These are phyloP conservation scores for Tilletia indica DNA, from an alignment of 1,284 basidiomycete species.

Conservation along the genomic window DNA sequence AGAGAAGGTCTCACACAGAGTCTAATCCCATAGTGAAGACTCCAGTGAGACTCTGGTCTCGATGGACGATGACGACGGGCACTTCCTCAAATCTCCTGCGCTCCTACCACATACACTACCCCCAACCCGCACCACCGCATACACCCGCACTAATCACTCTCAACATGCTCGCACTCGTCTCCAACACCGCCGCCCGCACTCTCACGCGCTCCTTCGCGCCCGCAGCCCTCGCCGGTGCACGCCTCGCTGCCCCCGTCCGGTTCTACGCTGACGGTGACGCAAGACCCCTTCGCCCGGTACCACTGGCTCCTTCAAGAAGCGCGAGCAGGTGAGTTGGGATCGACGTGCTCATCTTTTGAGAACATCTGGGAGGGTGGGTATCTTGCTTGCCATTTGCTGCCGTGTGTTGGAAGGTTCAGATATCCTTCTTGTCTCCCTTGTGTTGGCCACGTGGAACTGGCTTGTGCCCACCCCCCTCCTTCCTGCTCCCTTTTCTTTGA, in stretches of 20 bases:
- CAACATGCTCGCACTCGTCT: conserved; percentile 36
- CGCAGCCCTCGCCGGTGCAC: conserved; percentile 21
- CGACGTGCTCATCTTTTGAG: neutral
- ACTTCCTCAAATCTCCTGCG: too few relatives aligned
- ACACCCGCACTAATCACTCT: conserved; percentile 9
- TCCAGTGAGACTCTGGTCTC: too few relatives aligned
- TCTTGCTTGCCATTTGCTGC: neutral
- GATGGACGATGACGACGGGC: too few relatives aligned
- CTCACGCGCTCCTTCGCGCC: conserved; percentile 27
- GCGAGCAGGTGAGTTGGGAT: conserved; percentile 39
- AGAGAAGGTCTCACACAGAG: too few relatives aligned
- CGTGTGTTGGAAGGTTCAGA: neutral
- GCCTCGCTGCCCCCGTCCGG: conserved; percentile 32
- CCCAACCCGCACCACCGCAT: conserved; percentile 18
- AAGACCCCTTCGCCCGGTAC: conserved; percentile 31
- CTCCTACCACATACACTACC: conserved; percentile 1
- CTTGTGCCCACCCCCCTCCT: neutral
- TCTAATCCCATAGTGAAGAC: too few relatives aligned
- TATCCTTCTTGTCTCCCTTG: neutral
- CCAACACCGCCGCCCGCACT: conserved; percentile 33
- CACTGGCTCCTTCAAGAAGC: conserved; percentile 40
- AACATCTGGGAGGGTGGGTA: neutral
- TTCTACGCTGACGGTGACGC: conserved; percentile 40
- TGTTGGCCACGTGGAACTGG: neutral
- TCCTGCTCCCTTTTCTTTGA: neutral